phyloP scores from a whole-genome alignment of 805 yeast species.

The Zygotorulaspora chibaensis region DNA sequence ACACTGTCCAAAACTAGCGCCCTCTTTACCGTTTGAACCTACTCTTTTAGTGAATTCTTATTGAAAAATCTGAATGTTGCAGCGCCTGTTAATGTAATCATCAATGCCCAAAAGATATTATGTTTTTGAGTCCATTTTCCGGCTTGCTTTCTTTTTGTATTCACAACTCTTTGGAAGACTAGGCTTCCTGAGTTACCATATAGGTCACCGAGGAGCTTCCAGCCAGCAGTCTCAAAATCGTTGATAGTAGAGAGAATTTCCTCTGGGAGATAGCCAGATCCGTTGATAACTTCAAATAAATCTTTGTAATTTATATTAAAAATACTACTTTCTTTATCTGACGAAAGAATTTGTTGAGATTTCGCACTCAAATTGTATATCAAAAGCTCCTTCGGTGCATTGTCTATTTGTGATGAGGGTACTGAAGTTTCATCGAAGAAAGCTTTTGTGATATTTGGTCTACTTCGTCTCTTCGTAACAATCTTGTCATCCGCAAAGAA shows the following conservation, averaged over 20 bases:
- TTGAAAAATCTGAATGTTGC: not conserved
- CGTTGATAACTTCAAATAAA: constrained; percentile 27
- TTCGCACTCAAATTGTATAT: constrained; percentile 16
- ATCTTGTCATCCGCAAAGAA: constrained; percentile 13
- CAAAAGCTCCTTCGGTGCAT: constrained; percentile 11
- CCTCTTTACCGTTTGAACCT: too few relatives aligned
- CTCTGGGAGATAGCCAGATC: constrained; percentile 24
- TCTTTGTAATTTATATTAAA: constrained; percentile 25
- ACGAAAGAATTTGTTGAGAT: constrained; percentile 5
- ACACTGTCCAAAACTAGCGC: too few relatives aligned
- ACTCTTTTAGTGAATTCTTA: not conserved
- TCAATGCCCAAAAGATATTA: not conserved
- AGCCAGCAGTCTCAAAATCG: constrained; percentile 20
- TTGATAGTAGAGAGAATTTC: constrained; percentile 21
- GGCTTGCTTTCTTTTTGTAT: not conserved
- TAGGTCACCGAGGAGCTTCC: constrained; percentile 29
- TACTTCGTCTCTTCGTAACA: not conserved
- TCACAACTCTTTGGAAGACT: constrained; percentile 19
- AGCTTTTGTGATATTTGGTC: not conserved
- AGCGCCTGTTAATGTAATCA: not conserved
- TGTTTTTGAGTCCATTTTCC: not conserved
- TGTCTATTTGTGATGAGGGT: not conserved
- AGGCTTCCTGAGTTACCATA: constrained; percentile 19
- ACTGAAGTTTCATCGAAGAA: not conserved
- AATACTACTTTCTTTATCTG: constrained; percentile 12